phyloP scores from a whole-genome alignment of 2,329 filamentous ascomycete genomes.

The Aschersonia sp. region DNA sequence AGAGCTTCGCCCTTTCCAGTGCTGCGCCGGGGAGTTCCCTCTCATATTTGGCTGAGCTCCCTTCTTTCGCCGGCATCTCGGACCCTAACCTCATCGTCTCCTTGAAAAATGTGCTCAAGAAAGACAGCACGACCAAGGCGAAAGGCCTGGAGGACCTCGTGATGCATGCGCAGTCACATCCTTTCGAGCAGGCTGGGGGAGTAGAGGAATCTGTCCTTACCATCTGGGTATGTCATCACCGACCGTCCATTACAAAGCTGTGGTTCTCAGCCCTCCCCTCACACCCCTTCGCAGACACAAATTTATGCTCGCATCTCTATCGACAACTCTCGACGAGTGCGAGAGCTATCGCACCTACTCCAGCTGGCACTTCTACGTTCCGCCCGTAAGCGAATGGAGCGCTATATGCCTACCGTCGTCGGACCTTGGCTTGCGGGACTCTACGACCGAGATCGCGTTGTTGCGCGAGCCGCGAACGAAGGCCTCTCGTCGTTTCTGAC shows the following conservation, averaged over 20 bases:
- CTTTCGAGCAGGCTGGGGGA: conserved; percentile 39
- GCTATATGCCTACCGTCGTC: conserved; percentile 59
- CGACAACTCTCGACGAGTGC: conserved; percentile 74
- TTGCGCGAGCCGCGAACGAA: conserved; percentile 61
- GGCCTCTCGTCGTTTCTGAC: conserved; percentile 63
- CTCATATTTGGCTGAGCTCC: conserved; percentile 78
- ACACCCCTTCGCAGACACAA: conserved; percentile 44
- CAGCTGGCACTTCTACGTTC: conserved; percentile 49
- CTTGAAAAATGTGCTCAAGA: conserved; percentile 89
- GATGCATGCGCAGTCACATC: conserved; percentile 41
- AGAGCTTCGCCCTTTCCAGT: conserved; percentile 3
- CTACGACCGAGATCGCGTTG: conserved; percentile 71
- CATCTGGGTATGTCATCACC: conserved; percentile 51
- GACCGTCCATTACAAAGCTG: neutral
- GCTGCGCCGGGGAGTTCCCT: conserved; percentile 35
- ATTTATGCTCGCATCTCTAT: conserved; percentile 82
- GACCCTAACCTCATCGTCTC: conserved; percentile 72
- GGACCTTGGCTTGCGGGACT: conserved; percentile 84
- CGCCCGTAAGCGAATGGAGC: conserved; percentile 70
- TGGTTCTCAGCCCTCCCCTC: neutral
- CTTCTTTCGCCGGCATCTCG: conserved; percentile 62
- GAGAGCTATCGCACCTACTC: conserved; percentile 68
- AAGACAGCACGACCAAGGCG: conserved; percentile 80
- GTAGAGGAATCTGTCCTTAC: conserved; percentile 73
- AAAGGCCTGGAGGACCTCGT: conserved; percentile 82